These are phyloP conservation scores for Botrytis sinoallii DNA, from an alignment of 2,329 filamentous ascomycete species.

Conservation along the genomic window DNA sequence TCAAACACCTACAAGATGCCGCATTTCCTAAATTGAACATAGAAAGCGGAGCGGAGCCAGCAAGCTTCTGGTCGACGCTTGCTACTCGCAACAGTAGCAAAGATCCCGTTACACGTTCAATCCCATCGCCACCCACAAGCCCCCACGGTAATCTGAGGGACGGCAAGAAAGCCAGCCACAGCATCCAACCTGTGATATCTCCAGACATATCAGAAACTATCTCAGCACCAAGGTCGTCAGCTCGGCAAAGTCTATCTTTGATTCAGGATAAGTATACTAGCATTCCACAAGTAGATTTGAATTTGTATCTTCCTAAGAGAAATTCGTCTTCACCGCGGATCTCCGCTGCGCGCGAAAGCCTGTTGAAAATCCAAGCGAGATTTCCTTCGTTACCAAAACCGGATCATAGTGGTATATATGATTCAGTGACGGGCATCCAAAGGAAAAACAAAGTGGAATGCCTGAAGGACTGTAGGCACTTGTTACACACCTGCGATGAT, in stretches of 20 bases:
- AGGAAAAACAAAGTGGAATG: background rate
- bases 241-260: conserved; percentile 2
- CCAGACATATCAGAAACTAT: background rate
- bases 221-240: background rate
- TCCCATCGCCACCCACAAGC: background rate
- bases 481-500: conserved; percentile 25
- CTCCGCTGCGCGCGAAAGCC: background rate
- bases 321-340: background rate
- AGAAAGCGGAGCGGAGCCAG: background rate
- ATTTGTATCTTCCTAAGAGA: background rate
- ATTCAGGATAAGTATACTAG: background rate
- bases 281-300: background rate
- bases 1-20: background rate
- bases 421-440: conserved; percentile 18
- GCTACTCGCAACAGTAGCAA: background rate
- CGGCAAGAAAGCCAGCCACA: background rate
- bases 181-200: background rate
- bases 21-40: background rate
- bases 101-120: background rate
- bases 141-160: background rate
- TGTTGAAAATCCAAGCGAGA: conserved; percentile 6
- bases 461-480: conserved; percentile 1
- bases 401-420: conserved; percentile 24
- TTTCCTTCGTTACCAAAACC: conserved; percentile 17
- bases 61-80: background rate